Conservation (phyloP, 2,329 filamentous ascomycete genomes). For the Tolypocladium sp. region DNA sequence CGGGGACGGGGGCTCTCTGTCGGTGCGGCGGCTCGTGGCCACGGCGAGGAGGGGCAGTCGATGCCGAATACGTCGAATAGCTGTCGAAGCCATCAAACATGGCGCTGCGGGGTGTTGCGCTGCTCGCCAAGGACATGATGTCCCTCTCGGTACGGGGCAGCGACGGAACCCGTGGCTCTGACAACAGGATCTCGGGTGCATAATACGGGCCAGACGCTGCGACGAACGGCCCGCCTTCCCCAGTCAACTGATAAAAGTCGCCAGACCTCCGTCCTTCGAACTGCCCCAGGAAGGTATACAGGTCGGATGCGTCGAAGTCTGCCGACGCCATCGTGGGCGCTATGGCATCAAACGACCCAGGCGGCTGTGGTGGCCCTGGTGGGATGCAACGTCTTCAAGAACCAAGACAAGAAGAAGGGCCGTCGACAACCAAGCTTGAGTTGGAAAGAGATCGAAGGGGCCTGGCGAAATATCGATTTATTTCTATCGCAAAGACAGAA, state of each 20-base stretch:
- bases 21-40: conserved; percentile 6
- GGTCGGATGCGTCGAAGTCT: not conserved
- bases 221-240: not conserved
- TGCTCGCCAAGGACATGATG: conserved; percentile 2
- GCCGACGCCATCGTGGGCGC: not conserved
- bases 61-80: conserved; percentile 10
- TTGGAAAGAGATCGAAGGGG: not conserved
- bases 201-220: not conserved
- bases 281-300: not conserved
- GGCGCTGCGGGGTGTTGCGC: conserved; percentile 5
- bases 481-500: not conserved
- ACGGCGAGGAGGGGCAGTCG: conserved; percentile 13
- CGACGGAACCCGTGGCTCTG: not conserved
- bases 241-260: not conserved
- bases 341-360: not conserved
- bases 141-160: not conserved
- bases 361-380: not conserved
- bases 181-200: not conserved
- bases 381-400: not conserved
- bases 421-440: not conserved
- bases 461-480: not conserved
- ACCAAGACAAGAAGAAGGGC: too few species aligned
- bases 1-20: conserved; percentile 4
- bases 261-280: not conserved
- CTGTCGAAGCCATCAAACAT: conserved; percentile 4